phyloP scores from a whole-genome alignment of 2,329 filamentous ascomycete genomes.

The Colletotrichum cereale region DNA sequence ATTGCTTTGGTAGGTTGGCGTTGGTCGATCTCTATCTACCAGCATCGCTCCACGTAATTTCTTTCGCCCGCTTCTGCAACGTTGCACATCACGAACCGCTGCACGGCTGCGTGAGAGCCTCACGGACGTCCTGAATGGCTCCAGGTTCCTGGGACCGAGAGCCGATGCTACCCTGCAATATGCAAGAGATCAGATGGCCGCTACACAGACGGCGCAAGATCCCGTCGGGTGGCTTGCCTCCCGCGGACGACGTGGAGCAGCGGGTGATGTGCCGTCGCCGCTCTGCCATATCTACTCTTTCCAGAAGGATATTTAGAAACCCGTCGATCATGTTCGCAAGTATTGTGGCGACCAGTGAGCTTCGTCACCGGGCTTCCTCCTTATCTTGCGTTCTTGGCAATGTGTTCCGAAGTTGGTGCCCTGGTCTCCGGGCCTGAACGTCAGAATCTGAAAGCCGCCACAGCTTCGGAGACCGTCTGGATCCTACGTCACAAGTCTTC shows the following conservation, averaged over 20 bases:
- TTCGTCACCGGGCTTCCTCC: neutral
- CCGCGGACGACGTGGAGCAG: neutral
- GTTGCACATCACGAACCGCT: constrained; percentile 24
- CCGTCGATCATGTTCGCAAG: neutral
- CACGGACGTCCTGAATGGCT: constrained; percentile 12
- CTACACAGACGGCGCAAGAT: neutral
- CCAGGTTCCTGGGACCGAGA: neutral
- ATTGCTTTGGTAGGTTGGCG: neutral
- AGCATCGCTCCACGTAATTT: neutral
- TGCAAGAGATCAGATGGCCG: constrained; percentile 36
- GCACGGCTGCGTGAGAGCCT: neutral
- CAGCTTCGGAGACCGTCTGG: neutral
- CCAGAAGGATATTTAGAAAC: neutral
- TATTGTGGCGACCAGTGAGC: neutral
- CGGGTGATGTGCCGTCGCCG: constrained; percentile 21
- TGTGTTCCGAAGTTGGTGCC: neutral
- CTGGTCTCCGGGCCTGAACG: neutral
- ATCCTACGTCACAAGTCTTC: neutral
- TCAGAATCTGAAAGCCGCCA: neutral
- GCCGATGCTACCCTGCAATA: constrained; percentile 25
- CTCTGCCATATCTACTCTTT: constrained; percentile 10
- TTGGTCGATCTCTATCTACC: neutral
- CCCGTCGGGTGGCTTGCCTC: neutral
- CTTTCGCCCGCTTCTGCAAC: constrained; percentile 18
- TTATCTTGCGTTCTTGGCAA: neutral